Evolutionary conservation across 2,329 filamentous ascomycete genomes (phyloP).

Genomic region (Colletotrichum nymphaeae): DNA sequence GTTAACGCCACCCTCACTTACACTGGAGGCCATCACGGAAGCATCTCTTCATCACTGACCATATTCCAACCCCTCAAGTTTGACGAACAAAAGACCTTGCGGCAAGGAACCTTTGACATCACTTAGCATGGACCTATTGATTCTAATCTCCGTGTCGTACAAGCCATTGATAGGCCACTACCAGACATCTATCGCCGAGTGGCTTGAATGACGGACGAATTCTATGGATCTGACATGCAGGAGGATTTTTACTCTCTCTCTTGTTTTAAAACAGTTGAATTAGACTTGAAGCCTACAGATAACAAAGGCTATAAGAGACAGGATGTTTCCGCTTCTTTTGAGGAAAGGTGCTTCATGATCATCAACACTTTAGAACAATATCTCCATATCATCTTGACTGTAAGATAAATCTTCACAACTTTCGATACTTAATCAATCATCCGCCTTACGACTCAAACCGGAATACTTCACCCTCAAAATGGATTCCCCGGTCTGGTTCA

Average conservation of each 20-base stretch:
- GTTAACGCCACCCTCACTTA: conserved; percentile 1
- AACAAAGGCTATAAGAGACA: neutral
- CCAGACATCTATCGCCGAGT: neutral
- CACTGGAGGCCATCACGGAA: neutral
- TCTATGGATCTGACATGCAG: neutral
- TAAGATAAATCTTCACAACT: neutral
- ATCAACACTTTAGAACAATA: neutral
- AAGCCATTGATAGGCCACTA: too few relatives aligned
- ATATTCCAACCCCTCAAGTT: neutral
- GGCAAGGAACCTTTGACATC: neutral
- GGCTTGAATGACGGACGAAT: neutral
- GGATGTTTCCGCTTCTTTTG: neutral
- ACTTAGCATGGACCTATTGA: neutral
- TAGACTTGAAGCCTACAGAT: neutral
- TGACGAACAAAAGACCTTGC: neutral
- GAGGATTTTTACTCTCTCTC: neutral
- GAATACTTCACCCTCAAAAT: neutral
- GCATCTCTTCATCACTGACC: neutral
- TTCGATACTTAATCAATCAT: neutral
- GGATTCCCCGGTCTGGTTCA: conserved; percentile 59
- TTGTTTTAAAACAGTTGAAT: too few relatives aligned
- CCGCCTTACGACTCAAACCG: neutral
- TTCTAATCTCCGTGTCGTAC: neutral
- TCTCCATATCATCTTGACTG: too few relatives aligned
- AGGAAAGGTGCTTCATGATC: neutral